Evolutionary conservation across 192 early-diverging fungal species (phyloP).

Genomic region (Pilaira anomala): DNA sequence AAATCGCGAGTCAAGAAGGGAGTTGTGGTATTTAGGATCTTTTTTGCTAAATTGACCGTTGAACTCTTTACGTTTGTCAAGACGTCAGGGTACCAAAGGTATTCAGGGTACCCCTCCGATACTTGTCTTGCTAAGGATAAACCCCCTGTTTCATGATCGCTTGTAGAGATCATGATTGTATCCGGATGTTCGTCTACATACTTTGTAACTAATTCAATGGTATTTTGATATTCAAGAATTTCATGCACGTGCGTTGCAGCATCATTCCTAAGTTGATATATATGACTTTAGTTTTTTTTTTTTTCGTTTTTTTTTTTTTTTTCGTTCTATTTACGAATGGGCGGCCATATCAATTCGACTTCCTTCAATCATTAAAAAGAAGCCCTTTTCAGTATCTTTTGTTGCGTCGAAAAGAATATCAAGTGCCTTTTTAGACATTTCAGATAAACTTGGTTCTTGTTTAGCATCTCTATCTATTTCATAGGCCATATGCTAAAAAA

Average conservation of each 20-base stretch:
- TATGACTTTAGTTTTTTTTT: neutral
- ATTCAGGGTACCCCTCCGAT: slow-evolving; percentile 74
- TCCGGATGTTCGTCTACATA: slow-evolving; percentile 79
- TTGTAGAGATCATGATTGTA: slow-evolving; percentile 86
- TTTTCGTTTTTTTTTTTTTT: neutral
- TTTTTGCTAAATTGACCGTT: slow-evolving; percentile 47
- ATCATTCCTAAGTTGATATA: slow-evolving; percentile 68
- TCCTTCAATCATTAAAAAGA: slow-evolving; percentile 97
- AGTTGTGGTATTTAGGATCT: slow-evolving; percentile 42
- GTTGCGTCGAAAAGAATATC: slow-evolving; percentile 58
- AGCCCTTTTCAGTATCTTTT: slow-evolving; percentile 60
- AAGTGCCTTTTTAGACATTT: slow-evolving; percentile 87
- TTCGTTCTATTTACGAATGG: slow-evolving; percentile 54
- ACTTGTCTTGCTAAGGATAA: slow-evolving; percentile 79
- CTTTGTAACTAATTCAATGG: slow-evolving; percentile 65
- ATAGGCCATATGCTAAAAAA: slow-evolving; percentile 80
- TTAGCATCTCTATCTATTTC: slow-evolving; percentile 76
- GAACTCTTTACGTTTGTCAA: slow-evolving; percentile 69
- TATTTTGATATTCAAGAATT: slow-evolving; percentile 85
- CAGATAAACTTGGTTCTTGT: slow-evolving; percentile 72
- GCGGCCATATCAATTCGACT: slow-evolving; percentile 96
- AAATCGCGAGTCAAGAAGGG: slow-evolving; percentile 78
- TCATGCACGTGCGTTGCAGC: slow-evolving; percentile 89
- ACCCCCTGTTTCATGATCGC: slow-evolving; percentile 98
- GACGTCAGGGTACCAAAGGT: slow-evolving; percentile 77